These are phyloP conservation scores for Pilobolus umbonatus DNA, from an alignment of 192 early-diverging fungal genomes.

Conservation along the genomic window DNA sequence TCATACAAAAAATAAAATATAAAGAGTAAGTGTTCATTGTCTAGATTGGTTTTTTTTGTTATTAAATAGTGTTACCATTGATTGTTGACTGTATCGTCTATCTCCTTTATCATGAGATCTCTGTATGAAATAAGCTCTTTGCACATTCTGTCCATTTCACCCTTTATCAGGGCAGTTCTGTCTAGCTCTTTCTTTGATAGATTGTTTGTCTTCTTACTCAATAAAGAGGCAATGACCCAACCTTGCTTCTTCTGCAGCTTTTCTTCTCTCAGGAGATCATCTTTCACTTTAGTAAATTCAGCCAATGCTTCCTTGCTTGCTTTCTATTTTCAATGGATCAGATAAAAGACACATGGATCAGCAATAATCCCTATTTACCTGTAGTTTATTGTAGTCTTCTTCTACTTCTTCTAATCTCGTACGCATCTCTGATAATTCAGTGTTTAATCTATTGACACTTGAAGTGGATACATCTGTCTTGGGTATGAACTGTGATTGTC, in stretches of 20 bases:
- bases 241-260: constrained; percentile 21
- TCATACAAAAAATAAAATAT: not conserved
- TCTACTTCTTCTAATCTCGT: not conserved
- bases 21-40: not conserved
- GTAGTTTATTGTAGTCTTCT: not conserved
- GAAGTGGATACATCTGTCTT: not conserved
- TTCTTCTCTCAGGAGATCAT: constrained; percentile 38
- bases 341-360: not conserved
- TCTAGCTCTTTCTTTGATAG: constrained; percentile 28
- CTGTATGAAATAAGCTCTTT: constrained; percentile 29
- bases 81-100: too few species aligned
- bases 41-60: not conserved
- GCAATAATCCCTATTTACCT: not conserved
- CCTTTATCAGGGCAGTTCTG: constrained; percentile 14
- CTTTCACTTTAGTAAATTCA: constrained; percentile 38
- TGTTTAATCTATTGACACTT: constrained; percentile 9
- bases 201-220: constrained; percentile 3
- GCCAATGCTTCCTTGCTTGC: constrained; percentile 32
- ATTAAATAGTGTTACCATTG: not conserved
- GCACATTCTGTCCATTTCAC: constrained; percentile 29
- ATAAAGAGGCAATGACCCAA: not conserved
- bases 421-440: not conserved
- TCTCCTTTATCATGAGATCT: constrained; percentile 29
- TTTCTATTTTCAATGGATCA: constrained; percentile 15
- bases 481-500: not conserved